Conservation (phyloP, 352 stramenopile species). For the Phytophthora sp. region DNA sequence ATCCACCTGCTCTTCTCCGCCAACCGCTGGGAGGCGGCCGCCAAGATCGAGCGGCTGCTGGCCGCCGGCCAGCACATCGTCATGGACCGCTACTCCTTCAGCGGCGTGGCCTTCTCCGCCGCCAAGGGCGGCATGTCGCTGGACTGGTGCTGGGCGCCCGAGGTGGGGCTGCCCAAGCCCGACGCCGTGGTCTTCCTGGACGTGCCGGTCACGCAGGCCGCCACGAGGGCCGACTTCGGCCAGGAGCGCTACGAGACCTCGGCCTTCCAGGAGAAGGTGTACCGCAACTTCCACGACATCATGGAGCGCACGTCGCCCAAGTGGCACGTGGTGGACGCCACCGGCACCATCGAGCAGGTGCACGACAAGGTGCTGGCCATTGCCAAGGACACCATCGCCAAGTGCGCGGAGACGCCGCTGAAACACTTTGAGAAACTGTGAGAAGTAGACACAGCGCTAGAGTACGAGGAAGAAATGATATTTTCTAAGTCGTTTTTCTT, state of each 20-base stretch:
- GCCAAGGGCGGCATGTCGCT: slow-evolving; percentile 95
- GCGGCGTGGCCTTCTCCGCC: slow-evolving; percentile 98
- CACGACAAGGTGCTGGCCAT: slow-evolving; percentile 68
- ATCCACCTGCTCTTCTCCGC: slow-evolving; percentile 99
- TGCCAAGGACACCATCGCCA: slow-evolving; percentile 51
- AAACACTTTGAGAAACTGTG: slow-evolving; percentile 50
- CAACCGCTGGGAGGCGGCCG: slow-evolving; percentile 98
- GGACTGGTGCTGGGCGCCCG: slow-evolving; percentile 98
- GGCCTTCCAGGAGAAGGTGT: slow-evolving; percentile 89
- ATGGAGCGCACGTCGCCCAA: slow-evolving; percentile 44
- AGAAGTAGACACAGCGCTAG: not conserved
- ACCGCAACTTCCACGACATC: slow-evolving; percentile 79
- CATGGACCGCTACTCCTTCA: slow-evolving; percentile 98
- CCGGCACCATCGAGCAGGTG: slow-evolving; percentile 75
- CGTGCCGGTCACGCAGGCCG: slow-evolving; percentile 90
- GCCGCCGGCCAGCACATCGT: slow-evolving; percentile 91
- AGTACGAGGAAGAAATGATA: not conserved
- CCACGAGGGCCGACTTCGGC: slow-evolving; percentile 93
- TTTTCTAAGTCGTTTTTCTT: slow-evolving; percentile 1
- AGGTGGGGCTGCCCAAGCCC: slow-evolving; percentile 96
- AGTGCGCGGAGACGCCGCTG: slow-evolving; percentile 32
- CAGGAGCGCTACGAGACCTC: slow-evolving; percentile 92
- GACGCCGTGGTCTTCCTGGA: slow-evolving; percentile 98
- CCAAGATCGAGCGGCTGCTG: slow-evolving; percentile 73
- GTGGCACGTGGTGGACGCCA: slow-evolving; percentile 87